Conservation (phyloP, 1,284 basidiomycete species). For the Marasmius fiardii region DNA sequence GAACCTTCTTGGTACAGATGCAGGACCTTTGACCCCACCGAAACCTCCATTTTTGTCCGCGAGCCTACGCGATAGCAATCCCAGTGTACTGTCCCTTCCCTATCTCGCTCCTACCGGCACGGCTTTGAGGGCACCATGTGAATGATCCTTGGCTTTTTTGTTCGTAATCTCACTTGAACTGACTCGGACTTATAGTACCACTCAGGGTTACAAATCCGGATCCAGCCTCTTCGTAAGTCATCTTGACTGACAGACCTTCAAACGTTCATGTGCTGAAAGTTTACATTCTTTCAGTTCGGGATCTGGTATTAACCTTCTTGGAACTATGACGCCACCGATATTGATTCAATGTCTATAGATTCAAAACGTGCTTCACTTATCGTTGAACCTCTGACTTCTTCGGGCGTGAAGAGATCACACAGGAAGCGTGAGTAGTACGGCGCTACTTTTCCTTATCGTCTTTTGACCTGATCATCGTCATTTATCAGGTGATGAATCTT, state of each 20-base stretch:
- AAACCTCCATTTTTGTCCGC: background rate
- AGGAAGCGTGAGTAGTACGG: background rate
- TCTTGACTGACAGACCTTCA: background rate
- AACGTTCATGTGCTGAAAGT: background rate
- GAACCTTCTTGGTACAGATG: too few species aligned
- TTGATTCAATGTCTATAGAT: background rate
- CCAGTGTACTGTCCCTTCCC: conserved; percentile 2
- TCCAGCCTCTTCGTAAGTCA: conserved; percentile 3
- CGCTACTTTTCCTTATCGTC: background rate
- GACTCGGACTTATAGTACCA: background rate
- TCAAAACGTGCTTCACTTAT: background rate
- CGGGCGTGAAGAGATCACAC: background rate
- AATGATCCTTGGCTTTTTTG: background rate
- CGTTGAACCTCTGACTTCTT: background rate
- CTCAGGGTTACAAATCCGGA: conserved; percentile 2
- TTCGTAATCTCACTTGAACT: background rate
- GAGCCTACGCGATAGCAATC: background rate
- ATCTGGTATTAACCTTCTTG: background rate
- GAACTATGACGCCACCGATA: background rate
- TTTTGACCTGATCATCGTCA: background rate
- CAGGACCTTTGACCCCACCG: background rate
- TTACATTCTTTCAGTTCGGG: background rate
- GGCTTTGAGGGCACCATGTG: background rate
- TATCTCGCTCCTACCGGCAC: background rate
- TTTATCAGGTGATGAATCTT: background rate